Evolutionary conservation across 106 monocot species (phyloP).

Genomic region (Platanthera guangdongensis): DNA sequence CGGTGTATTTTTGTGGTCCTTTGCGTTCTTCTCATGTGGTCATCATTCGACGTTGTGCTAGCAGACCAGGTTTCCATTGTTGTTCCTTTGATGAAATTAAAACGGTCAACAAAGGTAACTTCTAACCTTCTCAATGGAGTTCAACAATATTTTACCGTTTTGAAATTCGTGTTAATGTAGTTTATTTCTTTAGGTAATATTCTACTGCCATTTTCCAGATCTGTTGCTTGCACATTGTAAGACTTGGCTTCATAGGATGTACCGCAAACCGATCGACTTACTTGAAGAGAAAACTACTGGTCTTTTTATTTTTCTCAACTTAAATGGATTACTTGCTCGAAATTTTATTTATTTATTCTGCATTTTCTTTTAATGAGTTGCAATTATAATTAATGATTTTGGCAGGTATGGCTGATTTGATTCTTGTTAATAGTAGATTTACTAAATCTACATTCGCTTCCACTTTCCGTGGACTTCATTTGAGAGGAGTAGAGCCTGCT

Average conservation of each 20-base stretch:
- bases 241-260: conserved; percentile 58
- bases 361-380: too few species aligned
- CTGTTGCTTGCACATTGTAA: conserved; percentile 83
- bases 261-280: conserved; percentile 85
- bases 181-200: conserved; percentile 53
- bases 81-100: conserved; percentile 67
- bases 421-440: conserved; percentile 93
- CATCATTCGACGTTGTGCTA: conserved; percentile 67
- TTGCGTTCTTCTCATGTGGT: conserved; percentile 72
- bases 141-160: background rate
- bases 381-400: conserved; percentile 9
- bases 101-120: conserved; percentile 6
- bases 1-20: conserved; percentile 87
- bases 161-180: background rate
- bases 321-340: conserved; percentile 5
- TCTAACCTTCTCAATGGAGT: background rate
- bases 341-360: too few species aligned
- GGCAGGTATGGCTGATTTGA: conserved; percentile 79
- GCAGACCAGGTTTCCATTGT: conserved; percentile 90
- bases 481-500: conserved; percentile 48
- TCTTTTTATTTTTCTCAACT: conserved; percentile 9
- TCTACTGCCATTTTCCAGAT: conserved; percentile 99
- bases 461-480: conserved; percentile 61
- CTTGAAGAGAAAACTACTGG: conserved; percentile 94
- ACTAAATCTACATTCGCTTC: conserved; percentile 79